Percentiles rank a stretch among this genome's conserved stretches.
Conservation (phyloP, 1,139 yeast genomes). For the Yamadazyma sp. region DNA sequence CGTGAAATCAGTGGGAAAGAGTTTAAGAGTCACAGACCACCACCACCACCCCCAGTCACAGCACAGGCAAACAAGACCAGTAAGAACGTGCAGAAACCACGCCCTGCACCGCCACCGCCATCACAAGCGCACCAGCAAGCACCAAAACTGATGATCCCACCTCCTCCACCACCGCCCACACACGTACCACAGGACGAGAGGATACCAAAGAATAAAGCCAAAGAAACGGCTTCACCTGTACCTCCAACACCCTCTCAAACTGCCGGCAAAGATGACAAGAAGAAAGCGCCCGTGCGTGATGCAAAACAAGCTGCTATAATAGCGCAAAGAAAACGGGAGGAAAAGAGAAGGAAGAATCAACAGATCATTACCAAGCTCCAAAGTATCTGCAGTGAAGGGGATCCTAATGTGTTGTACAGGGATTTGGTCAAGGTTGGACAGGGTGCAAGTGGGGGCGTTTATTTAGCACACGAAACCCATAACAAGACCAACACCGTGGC, state of each 20-base stretch:
- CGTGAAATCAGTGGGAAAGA: slow-evolving; percentile 21
- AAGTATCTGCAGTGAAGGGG: slow-evolving; percentile 81
- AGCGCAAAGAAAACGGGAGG: slow-evolving; percentile 73
- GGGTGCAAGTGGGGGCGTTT: slow-evolving; percentile 98
- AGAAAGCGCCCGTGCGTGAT: slow-evolving; percentile 44
- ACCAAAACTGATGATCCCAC: slow-evolving; percentile 12
- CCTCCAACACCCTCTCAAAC: slow-evolving; percentile 2
- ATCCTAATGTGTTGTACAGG: slow-evolving; percentile 74
- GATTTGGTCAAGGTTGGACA: slow-evolving; percentile 87
- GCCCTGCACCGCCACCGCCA: slow-evolving; percentile 26
- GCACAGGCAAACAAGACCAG: slow-evolving; percentile 18
- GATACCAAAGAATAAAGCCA: background rate
- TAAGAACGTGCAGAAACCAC: slow-evolving; percentile 11
- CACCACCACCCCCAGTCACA: slow-evolving; percentile 33
- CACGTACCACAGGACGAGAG: background rate
- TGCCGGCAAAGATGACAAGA: slow-evolving; percentile 11
- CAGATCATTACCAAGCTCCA: slow-evolving; percentile 70
- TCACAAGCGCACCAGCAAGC: slow-evolving; percentile 12
- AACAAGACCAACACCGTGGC: slow-evolving; percentile 73
- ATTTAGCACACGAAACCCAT: slow-evolving; percentile 71
- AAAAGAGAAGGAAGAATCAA: slow-evolving; percentile 64
- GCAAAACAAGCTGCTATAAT: slow-evolving; percentile 57
- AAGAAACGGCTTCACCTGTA: slow-evolving; percentile 1
- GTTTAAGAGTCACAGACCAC: slow-evolving; percentile 33
- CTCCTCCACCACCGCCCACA: slow-evolving; percentile 10